Evolutionary conservation across 768 basidiomycete genomes (phyloP).

Genomic region (Xerocomellus amylosporus): DNA sequence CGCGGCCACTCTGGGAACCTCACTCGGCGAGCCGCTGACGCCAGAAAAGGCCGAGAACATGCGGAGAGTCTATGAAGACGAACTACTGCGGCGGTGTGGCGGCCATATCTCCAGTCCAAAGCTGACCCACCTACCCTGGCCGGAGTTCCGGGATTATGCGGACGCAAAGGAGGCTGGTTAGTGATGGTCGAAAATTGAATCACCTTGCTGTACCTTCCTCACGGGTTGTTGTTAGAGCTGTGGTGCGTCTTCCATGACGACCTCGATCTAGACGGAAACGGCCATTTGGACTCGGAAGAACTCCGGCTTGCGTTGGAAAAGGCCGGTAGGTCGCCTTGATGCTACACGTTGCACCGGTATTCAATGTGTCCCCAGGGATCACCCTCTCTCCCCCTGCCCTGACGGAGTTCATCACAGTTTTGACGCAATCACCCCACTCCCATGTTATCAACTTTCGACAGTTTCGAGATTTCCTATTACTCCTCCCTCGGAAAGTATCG

Average conservation of each 20-base stretch:
- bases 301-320: constrained; percentile 60
- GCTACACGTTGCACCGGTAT: constrained; percentile 19
- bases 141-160: constrained; percentile 71
- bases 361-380: constrained; percentile 53
- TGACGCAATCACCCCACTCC: constrained; percentile 70
- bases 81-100: constrained; percentile 59
- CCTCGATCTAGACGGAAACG: constrained; percentile 87
- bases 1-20: constrained; percentile 16
- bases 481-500: constrained; percentile 79
- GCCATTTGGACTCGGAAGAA: constrained; percentile 68
- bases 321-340: constrained; percentile 52
- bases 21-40: constrained; percentile 34
- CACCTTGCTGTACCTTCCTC: constrained; percentile 15
- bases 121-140: constrained; percentile 58
- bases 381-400: constrained; percentile 65
- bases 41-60: constrained; percentile 59
- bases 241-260: constrained; percentile 92
- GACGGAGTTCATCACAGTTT: constrained; percentile 74
- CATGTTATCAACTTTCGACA: constrained; percentile 75
- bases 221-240: constrained; percentile 52
- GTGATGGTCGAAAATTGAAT: constrained; percentile 28
- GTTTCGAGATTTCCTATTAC: constrained; percentile 86
- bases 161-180: constrained; percentile 78
- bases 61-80: constrained; percentile 71
- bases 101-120: constrained; percentile 41